Conservation (phyloP, 148 eudicot species). For the Euryodendron excelsum region DNA sequence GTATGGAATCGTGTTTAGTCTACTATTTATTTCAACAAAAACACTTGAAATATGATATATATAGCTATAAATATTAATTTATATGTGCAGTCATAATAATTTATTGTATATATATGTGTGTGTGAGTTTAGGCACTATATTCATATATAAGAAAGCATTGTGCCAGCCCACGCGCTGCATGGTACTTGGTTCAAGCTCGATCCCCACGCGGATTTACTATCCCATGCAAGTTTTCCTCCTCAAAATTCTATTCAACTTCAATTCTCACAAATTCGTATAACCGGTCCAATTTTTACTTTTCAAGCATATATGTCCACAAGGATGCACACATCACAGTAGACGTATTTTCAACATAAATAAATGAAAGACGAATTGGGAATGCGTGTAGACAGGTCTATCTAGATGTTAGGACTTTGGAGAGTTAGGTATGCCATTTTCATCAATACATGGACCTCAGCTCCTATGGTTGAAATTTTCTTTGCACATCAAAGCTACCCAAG, state of each 20-base stretch:
- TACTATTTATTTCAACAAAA: no score
- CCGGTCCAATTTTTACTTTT: slow-evolving; percentile 6
- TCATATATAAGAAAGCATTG: no score
- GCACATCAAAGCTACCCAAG: neutral
- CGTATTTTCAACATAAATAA: neutral
- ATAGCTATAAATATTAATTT: no score
- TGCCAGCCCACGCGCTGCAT: no score
- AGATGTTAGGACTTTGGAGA: slow-evolving; percentile 7
- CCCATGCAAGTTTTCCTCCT: no score
- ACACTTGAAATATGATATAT: no score
- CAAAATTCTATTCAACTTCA: neutral
- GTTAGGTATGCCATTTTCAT: slow-evolving; percentile 16
- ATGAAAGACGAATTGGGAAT: neutral
- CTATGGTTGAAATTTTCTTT: neutral
- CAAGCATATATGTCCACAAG: neutral
- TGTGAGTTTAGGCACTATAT: no score
- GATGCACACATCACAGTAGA: neutral
- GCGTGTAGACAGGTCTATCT: slow-evolving; percentile 9
- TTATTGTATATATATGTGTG: no score
- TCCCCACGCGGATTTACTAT: no score
- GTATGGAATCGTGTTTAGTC: no score
- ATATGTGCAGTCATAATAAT: no score
- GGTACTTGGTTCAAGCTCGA: no score
- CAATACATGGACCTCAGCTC: neutral
- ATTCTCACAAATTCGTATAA: neutral